Conservation (phyloP, 345 rosid genomes). For the Salix udensis region DNA sequence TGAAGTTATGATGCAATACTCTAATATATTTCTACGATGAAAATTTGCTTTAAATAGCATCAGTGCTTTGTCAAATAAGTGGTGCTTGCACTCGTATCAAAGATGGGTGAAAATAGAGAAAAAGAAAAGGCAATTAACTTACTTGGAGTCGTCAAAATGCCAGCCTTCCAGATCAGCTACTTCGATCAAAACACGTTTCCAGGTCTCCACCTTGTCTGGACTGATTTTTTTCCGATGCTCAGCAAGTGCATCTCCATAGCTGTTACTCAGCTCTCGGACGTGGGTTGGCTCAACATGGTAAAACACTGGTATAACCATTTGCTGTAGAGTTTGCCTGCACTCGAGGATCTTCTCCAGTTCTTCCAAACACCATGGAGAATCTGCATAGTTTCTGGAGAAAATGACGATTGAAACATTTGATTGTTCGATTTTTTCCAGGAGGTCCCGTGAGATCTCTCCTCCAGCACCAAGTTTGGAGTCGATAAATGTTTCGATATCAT, state of each 20-base stretch:
- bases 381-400: slow-evolving; percentile 4
- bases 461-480: slow-evolving; percentile 5
- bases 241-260: not conserved
- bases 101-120: too few relatives aligned
- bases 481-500: not conserved
- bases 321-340: not conserved
- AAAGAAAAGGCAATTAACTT: too few relatives aligned
- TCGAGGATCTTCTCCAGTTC: slow-evolving; percentile 10
- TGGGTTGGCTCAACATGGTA: not conserved
- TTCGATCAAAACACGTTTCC: too few relatives aligned
- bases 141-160: too few relatives aligned
- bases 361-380: slow-evolving; percentile 12
- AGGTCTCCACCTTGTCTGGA: too few relatives aligned
- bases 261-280: not conserved
- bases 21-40: too few relatives aligned
- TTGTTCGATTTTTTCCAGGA: not conserved
- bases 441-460: not conserved
- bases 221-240: not conserved
- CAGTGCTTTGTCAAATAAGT: too few relatives aligned
- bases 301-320: not conserved
- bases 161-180: too few relatives aligned
- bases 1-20: too few relatives aligned
- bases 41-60: too few relatives aligned
- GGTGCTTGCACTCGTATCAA: too few relatives aligned
- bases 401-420: not conserved